These are phyloP conservation scores for Amanita pallidorosea DNA, from an alignment of 768 basidiomycete genomes.

Conservation along the genomic window DNA sequence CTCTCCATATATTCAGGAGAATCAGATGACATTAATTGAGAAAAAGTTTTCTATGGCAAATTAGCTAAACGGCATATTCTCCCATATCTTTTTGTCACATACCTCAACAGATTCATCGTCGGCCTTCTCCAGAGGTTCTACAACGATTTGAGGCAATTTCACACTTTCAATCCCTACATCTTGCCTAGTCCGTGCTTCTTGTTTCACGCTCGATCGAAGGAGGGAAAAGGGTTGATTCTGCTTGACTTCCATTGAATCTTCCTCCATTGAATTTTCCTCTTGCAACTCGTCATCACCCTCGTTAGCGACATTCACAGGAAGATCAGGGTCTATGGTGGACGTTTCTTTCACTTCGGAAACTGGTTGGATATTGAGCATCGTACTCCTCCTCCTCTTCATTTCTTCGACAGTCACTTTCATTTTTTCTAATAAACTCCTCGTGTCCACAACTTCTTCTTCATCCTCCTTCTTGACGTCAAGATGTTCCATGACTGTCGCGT, in stretches of 20 bases:
- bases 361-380: conserved; percentile 3
- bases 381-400: conserved; percentile 34
- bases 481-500: not conserved
- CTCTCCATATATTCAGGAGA: conserved; percentile 1
- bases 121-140: not conserved
- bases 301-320: not conserved
- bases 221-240: not conserved
- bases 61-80: not conserved
- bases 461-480: not conserved
- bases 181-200: not conserved
- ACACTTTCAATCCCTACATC: not conserved
- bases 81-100: not conserved
- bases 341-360: not conserved
- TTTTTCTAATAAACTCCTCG: conserved; percentile 31
- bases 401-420: conserved; percentile 39
- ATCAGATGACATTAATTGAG: conserved; percentile 1
- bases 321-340: not conserved
- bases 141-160: not conserved
- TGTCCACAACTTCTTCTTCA: conserved; percentile 22
- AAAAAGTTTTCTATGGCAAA: not conserved
- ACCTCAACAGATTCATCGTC: not conserved
- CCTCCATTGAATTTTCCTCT: not conserved
- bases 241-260: not conserved
- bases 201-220: not conserved
- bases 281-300: not conserved